Evolutionary conservation across 805 yeast species (phyloP), one percentile per base, ranked within the genome.

Genomic region (Candida silvicultrix): DNA sequence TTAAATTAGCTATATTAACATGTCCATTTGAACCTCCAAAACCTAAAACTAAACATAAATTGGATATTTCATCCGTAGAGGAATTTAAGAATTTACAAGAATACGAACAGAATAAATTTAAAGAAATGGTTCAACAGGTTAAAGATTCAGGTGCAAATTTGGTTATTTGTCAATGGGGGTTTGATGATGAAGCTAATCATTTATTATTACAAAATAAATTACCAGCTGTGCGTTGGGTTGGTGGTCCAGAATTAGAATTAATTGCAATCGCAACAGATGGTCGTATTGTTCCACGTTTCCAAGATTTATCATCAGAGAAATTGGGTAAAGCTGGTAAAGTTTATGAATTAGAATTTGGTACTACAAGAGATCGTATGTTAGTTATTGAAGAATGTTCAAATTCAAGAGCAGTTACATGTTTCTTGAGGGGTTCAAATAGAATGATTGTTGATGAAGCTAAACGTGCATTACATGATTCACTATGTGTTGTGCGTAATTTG

Each of bases 11-110:
- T 42, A 92, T 94, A 54, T 75, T 94, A 63, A 94, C 99, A 2
- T 92, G 98, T 72, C 98, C 99, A 57, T 94, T 94, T 63, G 99
- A 94, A 73, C 99, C 99, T 37, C 99, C 99, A 59, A 94, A 94
- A 71, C 99, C 99, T 56, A 94, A 94, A 73, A 94, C 99, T 21
- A 94, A 94, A 70, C 99, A 92, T 71, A 92, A 92, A 75, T 75
- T 92, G 58, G 96, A 92, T 64, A 92, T 92, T 52, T 79, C 92
- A 15, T 70, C 85, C n/a, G 97, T 89, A 19, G 97, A 90, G 59
- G 99, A 94, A 69, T 94, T 90, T 70, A 79, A 85, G 65, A 84
- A 80, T 52, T 77, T 94, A 63, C 99, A 95, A 71, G 79, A 78
- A 44, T 94, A 94, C 66, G 99, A 94, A 73, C 92, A 85, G 56